Percentiles rank a stretch among this genome's conserved stretches.
Conservation (phyloP, 306 rosid genomes). For the Castanea crenata region DNA sequence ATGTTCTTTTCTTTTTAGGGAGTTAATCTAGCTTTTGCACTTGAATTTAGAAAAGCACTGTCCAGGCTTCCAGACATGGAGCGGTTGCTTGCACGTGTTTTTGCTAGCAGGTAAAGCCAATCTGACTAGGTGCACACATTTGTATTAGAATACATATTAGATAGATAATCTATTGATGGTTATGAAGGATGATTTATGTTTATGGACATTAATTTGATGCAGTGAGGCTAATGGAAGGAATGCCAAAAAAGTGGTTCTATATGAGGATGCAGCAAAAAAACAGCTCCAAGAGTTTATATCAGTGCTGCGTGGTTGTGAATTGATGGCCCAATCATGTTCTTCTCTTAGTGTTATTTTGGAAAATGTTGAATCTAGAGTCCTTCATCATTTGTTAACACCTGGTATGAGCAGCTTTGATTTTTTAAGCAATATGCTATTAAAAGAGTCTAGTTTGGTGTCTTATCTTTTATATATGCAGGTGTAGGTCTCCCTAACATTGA, state of each 20-base stretch:
- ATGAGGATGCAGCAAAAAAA: constrained; percentile 89
- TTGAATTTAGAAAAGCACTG: constrained; percentile 67
- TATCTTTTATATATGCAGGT: constrained; percentile 43
- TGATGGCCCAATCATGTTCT: constrained; percentile 70
- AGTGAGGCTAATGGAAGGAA: constrained; percentile 90
- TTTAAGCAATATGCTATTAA: not conserved
- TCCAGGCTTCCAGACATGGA: constrained; percentile 80
- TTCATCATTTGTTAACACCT: constrained; percentile 67
- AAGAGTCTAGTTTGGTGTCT: constrained; percentile 20
- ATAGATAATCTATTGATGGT: constrained; percentile 10
- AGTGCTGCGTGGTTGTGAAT: constrained; percentile 82
- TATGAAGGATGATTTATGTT: constrained; percentile 25
- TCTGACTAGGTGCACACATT: constrained; percentile 13
- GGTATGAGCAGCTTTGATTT: constrained; percentile 45
- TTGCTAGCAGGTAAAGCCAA: constrained; percentile 59
- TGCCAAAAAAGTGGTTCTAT: constrained; percentile 76
- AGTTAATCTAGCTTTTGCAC: constrained; percentile 59
- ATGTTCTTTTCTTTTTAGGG: constrained; percentile 58
- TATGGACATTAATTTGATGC: constrained; percentile 30
- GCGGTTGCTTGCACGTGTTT: constrained; percentile 80
- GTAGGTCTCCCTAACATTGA: constrained; percentile 68
- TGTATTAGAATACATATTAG: constrained; percentile 4
- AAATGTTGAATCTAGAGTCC: constrained; percentile 57
- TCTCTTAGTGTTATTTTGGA: constrained; percentile 58
- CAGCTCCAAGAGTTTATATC: constrained; percentile 79